Base-by-base conservation (phyloP, 2,329 filamentous ascomycete genomes). In the Ophiosphaerella herpotricha region DNA sequence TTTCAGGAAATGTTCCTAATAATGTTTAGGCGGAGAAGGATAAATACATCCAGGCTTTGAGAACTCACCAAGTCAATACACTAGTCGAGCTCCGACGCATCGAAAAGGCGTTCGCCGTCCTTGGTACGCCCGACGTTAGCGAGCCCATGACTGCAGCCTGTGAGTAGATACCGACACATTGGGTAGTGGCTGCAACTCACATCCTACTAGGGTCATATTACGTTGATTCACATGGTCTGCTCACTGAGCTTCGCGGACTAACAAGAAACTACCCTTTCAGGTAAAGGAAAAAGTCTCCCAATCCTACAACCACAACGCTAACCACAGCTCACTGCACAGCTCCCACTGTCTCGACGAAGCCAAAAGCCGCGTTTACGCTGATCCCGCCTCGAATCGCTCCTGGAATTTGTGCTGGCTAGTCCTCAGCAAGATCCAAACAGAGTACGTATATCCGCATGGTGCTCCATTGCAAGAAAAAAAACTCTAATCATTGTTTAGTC, bases 381-480 rank as follows among this genome's bases (percentile, higher is more conserved):
- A 90, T 55, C 85, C 86, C 0, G 75, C 80, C 14, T 87, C 85
- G 56, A 85, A 85, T 60, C 80, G 85, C 21, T 90, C 86, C 66
- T 91, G 88, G 87, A 91, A 91, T 66, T 78, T 88, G 60, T 88
- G 86, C 36, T 91, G 88, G 87, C 74, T 91, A 39, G 84, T 88
- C 29, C 74, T 91, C 8, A 75, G 75, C 36, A 89, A 89, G 70
- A 85, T 90, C 43, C 77, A 80, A 18, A 81, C 84, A 48, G 84
- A 86, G 85, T 87, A 75, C 71, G 82, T 77, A 21, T 29, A 12
- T 18, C n/a, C 7, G 7, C 23, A 21, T 9, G 31, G 11, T 14
- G 23, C 14, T 21, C 18, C 1, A 5, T 21, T 21, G 4, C 18
- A 21, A 41, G 18, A 21, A 34, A 26, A 21, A 32, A 35, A 21